A percentile compares a stretch with the other conserved stretches of the same genome.
Evolutionary conservation across 192 early-diverging fungal genomes (phyloP).

Genomic region (Backusella sp.): DNA sequence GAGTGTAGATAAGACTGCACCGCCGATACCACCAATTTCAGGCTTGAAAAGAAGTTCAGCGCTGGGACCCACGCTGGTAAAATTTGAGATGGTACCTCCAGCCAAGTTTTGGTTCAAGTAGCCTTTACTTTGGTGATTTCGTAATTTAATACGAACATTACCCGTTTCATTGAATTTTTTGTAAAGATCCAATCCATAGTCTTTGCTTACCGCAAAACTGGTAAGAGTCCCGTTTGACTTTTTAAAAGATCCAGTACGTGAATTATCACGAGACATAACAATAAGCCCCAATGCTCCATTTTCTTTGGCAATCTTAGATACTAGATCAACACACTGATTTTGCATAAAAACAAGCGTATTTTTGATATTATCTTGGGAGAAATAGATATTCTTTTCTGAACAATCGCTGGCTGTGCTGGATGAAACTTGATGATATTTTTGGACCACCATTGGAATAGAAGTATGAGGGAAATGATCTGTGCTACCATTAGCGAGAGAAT

Average conservation of each 20-base stretch:
- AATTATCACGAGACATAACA: slow-evolving; percentile 35
- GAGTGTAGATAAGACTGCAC: slow-evolving; percentile 44
- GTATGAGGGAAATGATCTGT: slow-evolving; percentile 6
- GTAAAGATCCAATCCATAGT: slow-evolving; percentile 40
- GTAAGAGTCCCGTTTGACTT: neutral
- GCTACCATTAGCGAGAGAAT: slow-evolving; percentile 59
- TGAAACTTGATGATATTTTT: neutral
- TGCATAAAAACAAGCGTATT: neutral
- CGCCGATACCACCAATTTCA: slow-evolving; percentile 48
- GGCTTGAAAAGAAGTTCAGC: slow-evolving; percentile 60
- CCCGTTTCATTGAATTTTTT: slow-evolving; percentile 40
- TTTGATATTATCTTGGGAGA: neutral
- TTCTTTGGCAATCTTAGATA: neutral
- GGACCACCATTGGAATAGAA: neutral
- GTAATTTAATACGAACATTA: slow-evolving; percentile 25
- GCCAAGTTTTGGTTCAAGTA: slow-evolving; percentile 39
- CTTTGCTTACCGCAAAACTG: slow-evolving; percentile 13
- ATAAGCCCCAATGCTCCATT: neutral
- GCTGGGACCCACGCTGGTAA: slow-evolving; percentile 68
- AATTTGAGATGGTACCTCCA: slow-evolving; percentile 64
- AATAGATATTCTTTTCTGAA: neutral
- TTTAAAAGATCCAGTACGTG: slow-evolving; percentile 1
- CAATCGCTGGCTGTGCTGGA: neutral
- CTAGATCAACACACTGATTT: neutral
- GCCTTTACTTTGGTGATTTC: slow-evolving; percentile 46